phyloP scores from a whole-genome alignment of 345 rosid genomes.

The Acer yangbiense region DNA sequence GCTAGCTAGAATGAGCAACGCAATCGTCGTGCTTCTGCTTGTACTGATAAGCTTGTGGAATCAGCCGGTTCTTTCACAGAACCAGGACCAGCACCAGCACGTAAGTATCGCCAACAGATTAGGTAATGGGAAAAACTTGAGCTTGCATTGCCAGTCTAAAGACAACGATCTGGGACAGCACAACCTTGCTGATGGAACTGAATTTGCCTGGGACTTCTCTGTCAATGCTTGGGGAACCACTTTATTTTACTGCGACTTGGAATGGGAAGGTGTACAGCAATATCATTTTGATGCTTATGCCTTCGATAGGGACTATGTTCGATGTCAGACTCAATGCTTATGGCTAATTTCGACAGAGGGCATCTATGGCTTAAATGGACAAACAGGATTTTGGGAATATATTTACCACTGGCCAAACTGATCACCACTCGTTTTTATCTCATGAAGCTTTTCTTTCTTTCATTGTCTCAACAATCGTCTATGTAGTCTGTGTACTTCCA shows the following conservation, averaged over 20 bases:
- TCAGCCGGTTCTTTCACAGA: conserved; percentile 19
- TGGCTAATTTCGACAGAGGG: conserved; percentile 52
- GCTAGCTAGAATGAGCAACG: too few relatives aligned
- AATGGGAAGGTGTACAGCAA: conserved; percentile 37
- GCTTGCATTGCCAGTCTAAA: conserved; percentile 58
- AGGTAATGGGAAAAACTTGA: conserved; percentile 45
- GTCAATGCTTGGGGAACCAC: conserved; percentile 42
- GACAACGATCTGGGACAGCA: conserved; percentile 56
- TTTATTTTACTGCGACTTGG: conserved; percentile 48
- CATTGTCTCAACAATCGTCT: not conserved
- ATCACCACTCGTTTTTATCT: not conserved
- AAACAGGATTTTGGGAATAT: conserved; percentile 58
- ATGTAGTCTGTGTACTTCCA: not conserved
- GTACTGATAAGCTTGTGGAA: not conserved
- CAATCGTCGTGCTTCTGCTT: too few relatives aligned
- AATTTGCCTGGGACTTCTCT: conserved; percentile 53
- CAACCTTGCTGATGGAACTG: conserved; percentile 40
- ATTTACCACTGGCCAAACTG: conserved; percentile 43
- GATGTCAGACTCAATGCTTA: conserved; percentile 38
- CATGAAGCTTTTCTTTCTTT: not conserved
- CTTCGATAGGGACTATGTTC: conserved; percentile 34
- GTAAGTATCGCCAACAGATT: conserved; percentile 45
- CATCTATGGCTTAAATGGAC: conserved; percentile 41
- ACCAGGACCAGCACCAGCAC: too few relatives aligned
- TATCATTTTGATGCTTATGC: conserved; percentile 44